phyloP scores from a whole-genome alignment of 2,329 filamentous ascomycete species.

The Rugonectria rugulosa region DNA sequence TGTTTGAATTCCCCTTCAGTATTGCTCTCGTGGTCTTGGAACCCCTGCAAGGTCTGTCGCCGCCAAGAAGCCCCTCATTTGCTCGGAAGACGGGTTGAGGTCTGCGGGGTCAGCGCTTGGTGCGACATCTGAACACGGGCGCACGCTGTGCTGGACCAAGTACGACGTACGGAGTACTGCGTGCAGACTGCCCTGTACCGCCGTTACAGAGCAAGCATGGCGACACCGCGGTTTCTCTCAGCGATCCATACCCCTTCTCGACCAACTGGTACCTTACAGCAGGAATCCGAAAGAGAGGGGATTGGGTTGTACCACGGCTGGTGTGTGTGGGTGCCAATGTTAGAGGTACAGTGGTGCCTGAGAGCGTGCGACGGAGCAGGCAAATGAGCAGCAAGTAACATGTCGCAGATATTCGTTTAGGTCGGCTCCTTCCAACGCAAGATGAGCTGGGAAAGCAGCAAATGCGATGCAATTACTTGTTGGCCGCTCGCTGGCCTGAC shows the following conservation, averaged over 20 bases:
- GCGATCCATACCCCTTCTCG: slow-evolving; percentile 27
- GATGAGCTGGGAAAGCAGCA: slow-evolving; percentile 21
- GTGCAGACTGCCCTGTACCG: no score
- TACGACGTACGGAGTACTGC: no score
- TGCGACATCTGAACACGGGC: slow-evolving; percentile 30
- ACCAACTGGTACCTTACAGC: slow-evolving; percentile 1
- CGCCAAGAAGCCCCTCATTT: slow-evolving; percentile 30
- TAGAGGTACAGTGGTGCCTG: slow-evolving; percentile 1
- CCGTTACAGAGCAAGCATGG: slow-evolving; percentile 24
- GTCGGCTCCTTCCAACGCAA: slow-evolving; percentile 8
- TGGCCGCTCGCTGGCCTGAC: slow-evolving; percentile 23
- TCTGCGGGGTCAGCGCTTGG: slow-evolving; percentile 32
- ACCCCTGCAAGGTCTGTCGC: slow-evolving; percentile 5
- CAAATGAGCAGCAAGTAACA: slow-evolving; percentile 9
- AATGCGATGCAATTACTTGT: slow-evolving; percentile 26
- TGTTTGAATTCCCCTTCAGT: slow-evolving; percentile 18
- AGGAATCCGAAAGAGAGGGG: slow-evolving; percentile 8
- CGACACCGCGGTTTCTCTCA: slow-evolving; percentile 26
- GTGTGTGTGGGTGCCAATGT: slow-evolving; percentile 4
- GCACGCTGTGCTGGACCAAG: slow-evolving; percentile 18
- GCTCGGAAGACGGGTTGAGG: slow-evolving; percentile 28
- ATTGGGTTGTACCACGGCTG: slow-evolving; percentile 32
- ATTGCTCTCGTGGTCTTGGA: not conserved
- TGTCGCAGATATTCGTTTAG: not conserved
- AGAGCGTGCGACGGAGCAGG: slow-evolving; percentile 10